These are phyloP conservation scores for Scytalidium sp. DNA, from an alignment of 2,329 filamentous ascomycete species.

Conservation along the genomic window DNA sequence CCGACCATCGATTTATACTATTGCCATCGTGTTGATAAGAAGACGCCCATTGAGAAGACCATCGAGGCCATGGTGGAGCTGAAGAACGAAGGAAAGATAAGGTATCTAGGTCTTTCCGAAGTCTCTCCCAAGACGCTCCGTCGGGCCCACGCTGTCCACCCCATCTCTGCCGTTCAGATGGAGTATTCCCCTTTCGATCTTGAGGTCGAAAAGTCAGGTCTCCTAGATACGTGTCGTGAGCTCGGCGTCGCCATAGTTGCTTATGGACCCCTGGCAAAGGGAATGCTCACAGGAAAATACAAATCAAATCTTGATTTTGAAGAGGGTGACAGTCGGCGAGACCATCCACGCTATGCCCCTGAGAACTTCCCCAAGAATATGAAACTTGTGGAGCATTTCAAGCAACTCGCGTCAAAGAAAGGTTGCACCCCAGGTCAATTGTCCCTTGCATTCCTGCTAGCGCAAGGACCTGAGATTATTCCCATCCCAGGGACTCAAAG, in stretches of 20 bases:
- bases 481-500: slow-evolving; percentile 50
- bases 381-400: slow-evolving; percentile 39
- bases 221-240: slow-evolving; percentile 38
- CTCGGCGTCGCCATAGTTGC: slow-evolving; percentile 38
- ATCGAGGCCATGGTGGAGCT: slow-evolving; percentile 44
- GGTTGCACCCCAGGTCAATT: slow-evolving; percentile 45
- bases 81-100: slow-evolving; percentile 43
- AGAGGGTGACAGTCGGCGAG: slow-evolving; percentile 41
- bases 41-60: slow-evolving; percentile 38
- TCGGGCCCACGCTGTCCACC: slow-evolving; percentile 43
- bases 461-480: slow-evolving; percentile 48
- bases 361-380: slow-evolving; percentile 49
- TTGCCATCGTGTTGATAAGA: slow-evolving; percentile 45
- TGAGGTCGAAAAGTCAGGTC: slow-evolving; percentile 37
- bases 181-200: slow-evolving; percentile 47
- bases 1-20: slow-evolving; percentile 48
- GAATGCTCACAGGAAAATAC: slow-evolving; percentile 49
- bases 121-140: slow-evolving; percentile 41
- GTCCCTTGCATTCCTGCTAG: slow-evolving; percentile 50
- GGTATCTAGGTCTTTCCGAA: slow-evolving; percentile 44
- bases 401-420: slow-evolving; percentile 43
- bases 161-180: slow-evolving; percentile 44
- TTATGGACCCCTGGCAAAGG: slow-evolving; percentile 44
- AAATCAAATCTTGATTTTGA: slow-evolving; percentile 43
- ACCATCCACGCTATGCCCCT: slow-evolving; percentile 40